Evolutionary conservation across 768 basidiomycete genomes (phyloP), one percentile per base, ranked within the genome.

Genomic region (Lentinula boryana): DNA sequence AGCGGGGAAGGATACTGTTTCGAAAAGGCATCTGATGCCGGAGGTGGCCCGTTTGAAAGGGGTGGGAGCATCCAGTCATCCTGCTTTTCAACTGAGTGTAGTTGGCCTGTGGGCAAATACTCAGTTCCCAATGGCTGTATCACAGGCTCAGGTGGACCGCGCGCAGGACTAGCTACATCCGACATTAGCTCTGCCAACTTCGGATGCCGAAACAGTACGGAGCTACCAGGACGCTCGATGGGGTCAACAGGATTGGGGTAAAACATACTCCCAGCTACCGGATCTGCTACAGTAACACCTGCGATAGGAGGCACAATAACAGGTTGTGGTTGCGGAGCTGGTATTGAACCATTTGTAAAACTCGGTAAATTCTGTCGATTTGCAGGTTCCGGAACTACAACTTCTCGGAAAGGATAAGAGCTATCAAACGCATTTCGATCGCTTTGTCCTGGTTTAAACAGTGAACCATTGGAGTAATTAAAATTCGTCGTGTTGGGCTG

Each of bases 121-220:
- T 43, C 55, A 27, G 40, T n/a, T 15, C 23, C 55, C 23, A 56
- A 16, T 21, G 55, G 55, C 32, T 27, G 40, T 4, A 56, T 56
- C 21, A 56, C 55, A 40, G 55, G 55, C 16, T 56, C 55, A n/a
- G 55, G 38, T 23, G 21, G 10, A 33, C 46, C 31, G 9, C 43
- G 31, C 21, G 49, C 36, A n/a, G 40, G 38, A 52, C 50, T 52
- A 12, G 48, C 18, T 2, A 31, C 38, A 52, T 60, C 58, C 27
- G 72, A 75, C 44, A 76, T 64, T 8, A 76, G 61, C 58, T 76
- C 75, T 33, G 73, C 74, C 41, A 75, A 58, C 60, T 63, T 64
- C n/a, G 71, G 71, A 61, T 60, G 58, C 27, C 35, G 58, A 33
- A 51, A 60, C 7, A 48, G 58, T 21, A 27, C 16, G 36, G 57